These are phyloP conservation scores for Trichoderma sp. DNA, from an alignment of 2,329 filamentous ascomycete species.

Conservation along the genomic window DNA sequence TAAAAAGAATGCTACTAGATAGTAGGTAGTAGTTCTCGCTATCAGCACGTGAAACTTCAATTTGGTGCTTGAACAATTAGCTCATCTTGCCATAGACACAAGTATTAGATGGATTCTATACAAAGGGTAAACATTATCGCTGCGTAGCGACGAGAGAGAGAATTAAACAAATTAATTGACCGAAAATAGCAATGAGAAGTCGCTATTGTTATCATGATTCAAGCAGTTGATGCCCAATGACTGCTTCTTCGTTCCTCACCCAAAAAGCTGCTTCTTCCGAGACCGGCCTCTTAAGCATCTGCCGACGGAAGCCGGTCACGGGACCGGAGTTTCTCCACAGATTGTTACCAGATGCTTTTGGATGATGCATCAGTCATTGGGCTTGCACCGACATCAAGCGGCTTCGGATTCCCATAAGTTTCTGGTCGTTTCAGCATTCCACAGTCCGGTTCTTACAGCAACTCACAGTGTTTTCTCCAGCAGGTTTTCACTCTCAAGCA, in stretches of 20 bases:
- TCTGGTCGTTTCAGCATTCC: not conserved
- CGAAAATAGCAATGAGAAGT: not conserved
- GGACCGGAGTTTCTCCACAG: constrained; percentile 12
- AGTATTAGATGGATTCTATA: not conserved
- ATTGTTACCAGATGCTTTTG: not conserved
- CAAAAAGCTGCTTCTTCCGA: not conserved
- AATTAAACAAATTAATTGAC: not conserved
- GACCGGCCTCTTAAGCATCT: not conserved
- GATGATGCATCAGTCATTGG: not conserved
- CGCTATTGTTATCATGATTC: not conserved
- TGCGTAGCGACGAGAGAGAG: not conserved
- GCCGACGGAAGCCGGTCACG: constrained; percentile 18
- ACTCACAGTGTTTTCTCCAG: not conserved
- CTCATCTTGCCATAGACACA: no score
- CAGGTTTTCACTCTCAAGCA: not conserved
- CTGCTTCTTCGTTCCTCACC: not conserved
- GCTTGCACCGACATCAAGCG: constrained; percentile 10
- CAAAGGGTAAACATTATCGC: not conserved
- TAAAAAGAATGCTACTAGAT: not conserved
- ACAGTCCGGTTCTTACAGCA: not conserved
- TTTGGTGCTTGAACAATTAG: no score
- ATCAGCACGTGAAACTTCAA: not conserved
- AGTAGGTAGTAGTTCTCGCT: no score
- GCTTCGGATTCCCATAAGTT: not conserved
- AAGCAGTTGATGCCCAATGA: not conserved